Evolutionary conservation across 805 yeast genomes (phyloP).

Genomic region (Saturnispora besseyi): DNA sequence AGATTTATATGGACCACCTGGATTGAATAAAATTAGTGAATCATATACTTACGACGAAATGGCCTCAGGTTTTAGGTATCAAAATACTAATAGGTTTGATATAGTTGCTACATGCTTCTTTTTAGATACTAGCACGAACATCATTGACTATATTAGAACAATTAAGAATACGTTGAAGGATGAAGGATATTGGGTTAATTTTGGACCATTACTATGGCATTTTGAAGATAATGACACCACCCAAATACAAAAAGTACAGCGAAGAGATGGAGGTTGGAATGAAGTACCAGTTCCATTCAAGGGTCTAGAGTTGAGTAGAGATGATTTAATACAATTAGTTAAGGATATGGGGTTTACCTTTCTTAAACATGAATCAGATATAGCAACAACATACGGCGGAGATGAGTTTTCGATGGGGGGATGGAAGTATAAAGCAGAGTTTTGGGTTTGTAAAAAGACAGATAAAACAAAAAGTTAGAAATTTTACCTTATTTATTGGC

Average conservation of each 20-base stretch:
- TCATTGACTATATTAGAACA: constrained; percentile 47
- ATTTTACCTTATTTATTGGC: background rate
- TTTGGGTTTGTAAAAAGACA: constrained; percentile 48
- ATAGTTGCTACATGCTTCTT: constrained; percentile 49
- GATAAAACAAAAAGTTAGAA: background rate
- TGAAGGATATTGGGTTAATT: constrained; percentile 51
- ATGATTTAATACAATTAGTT: constrained; percentile 43
- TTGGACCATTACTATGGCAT: constrained; percentile 70
- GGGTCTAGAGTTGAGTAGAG: constrained; percentile 53
- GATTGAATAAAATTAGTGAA: constrained; percentile 26
- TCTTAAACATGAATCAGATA: constrained; percentile 32
- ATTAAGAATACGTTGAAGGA: constrained; percentile 36
- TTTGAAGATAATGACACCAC: constrained; percentile 43
- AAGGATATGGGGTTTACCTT: constrained; percentile 44
- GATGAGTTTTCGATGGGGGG: constrained; percentile 43
- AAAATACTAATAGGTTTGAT: constrained; percentile 34
- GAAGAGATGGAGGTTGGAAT: constrained; percentile 17
- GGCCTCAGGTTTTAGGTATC: constrained; percentile 34
- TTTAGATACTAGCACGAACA: constrained; percentile 53
- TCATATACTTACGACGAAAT: constrained; percentile 30
- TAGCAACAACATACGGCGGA: constrained; percentile 45
- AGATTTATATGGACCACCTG: constrained; percentile 52
- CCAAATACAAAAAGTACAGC: constrained; percentile 17
- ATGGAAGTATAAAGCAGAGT: constrained; percentile 55
- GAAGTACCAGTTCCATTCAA: constrained; percentile 29